Conservation (phyloP, 306 rosid species). For the Senna tora region DNA sequence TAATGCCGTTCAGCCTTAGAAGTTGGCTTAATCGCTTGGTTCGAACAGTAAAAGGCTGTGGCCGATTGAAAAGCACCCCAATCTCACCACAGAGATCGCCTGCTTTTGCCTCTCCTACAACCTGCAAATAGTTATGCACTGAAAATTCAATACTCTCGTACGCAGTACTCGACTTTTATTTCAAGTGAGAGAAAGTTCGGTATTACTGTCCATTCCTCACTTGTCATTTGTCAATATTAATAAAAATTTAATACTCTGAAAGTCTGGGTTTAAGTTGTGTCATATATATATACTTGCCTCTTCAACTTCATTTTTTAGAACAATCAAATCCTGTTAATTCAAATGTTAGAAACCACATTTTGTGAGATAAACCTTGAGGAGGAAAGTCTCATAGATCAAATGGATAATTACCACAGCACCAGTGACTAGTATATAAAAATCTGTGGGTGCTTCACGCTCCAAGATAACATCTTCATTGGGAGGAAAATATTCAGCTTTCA, state of each 20-base stretch:
- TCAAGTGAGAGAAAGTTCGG: no score
- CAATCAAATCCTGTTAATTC: conserved; percentile 65
- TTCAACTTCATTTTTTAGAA: conserved; percentile 72
- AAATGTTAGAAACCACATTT: conserved; percentile 36
- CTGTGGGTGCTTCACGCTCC: conserved; percentile 97
- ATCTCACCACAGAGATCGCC: conserved; percentile 89
- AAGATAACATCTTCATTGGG: conserved; percentile 95
- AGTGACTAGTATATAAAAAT: conserved; percentile 81
- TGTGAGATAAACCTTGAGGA: neutral
- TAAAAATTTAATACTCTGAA: no score
- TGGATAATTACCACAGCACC: conserved; percentile 77
- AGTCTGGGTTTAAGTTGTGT: no score
- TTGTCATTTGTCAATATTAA: no score
- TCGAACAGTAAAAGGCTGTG: conserved; percentile 83
- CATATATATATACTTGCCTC: no score
- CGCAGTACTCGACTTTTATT: no score
- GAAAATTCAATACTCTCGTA: no score
- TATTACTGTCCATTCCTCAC: no score
- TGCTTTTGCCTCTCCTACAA: conserved; percentile 72
- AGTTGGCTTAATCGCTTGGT: conserved; percentile 85
- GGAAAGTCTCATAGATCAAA: conserved; percentile 11
- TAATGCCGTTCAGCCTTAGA: conserved; percentile 75
- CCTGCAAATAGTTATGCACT: conserved; percentile 60
- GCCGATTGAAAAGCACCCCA: conserved; percentile 91
- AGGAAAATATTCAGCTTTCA: conserved; percentile 19